A percentile compares a stretch with the other conserved stretches of the same genome.
These are phyloP conservation scores for Canna indica DNA, from an alignment of 176 grass and related monocot genomes.

Conservation along the genomic window DNA sequence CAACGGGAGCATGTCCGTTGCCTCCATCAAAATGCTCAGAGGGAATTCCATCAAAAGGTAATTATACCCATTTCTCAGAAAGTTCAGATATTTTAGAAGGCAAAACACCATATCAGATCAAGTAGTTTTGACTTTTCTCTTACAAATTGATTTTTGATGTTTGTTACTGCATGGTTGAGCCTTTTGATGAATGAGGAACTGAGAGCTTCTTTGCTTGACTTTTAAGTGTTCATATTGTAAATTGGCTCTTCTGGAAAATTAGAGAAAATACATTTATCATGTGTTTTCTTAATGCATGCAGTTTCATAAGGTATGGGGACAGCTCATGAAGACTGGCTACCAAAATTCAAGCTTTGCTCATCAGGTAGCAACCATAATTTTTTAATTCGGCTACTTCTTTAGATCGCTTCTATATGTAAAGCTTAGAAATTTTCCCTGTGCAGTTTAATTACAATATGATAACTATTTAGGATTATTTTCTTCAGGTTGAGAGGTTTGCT, in stretches of 20 bases:
- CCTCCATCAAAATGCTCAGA: constrained; percentile 74
- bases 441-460: background rate
- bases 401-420: too few species aligned
- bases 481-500: constrained; percentile 93
- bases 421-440: background rate
- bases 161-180: background rate
- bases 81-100: too few species aligned
- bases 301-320: constrained; percentile 99
- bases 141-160: background rate
- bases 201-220: too few species aligned
- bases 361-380: too few species aligned
- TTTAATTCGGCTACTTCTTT: too few species aligned
- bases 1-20: constrained; percentile 48
- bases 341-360: constrained; percentile 99
- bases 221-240: background rate
- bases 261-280: background rate
- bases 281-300: constrained; percentile 27
- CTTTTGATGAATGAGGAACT: too few species aligned
- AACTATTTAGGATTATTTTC: background rate
- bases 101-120: too few species aligned
- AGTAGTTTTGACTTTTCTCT: too few species aligned
- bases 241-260: background rate
- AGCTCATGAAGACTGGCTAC: constrained; percentile 98
- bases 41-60: constrained; percentile 72
- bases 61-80: background rate